Evolutionary conservation across 2,329 filamentous ascomycete species (phyloP).

Genomic region (Zarea fungicola): DNA sequence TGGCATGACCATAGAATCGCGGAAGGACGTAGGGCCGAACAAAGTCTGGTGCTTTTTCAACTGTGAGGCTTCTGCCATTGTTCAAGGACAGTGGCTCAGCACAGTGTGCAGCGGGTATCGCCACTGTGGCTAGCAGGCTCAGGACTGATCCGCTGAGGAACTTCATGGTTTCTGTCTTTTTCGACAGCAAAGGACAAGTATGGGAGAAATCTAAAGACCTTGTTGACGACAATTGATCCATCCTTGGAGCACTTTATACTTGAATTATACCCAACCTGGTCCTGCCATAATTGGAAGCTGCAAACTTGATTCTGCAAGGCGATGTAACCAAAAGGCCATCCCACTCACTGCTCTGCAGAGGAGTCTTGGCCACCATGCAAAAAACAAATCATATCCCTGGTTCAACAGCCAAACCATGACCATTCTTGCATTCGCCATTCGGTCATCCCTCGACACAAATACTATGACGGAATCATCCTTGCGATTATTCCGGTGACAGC

Average conservation of each 20-base stretch:
- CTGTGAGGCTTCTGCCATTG: slow-evolving; percentile 9
- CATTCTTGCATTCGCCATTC: not conserved
- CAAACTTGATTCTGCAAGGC: too few relatives aligned
- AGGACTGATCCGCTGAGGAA: not conserved
- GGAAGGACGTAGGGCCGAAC: slow-evolving; percentile 22
- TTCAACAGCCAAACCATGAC: too few relatives aligned
- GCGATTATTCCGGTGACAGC: not conserved
- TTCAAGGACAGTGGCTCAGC: not conserved
- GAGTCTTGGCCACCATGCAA: too few relatives aligned
- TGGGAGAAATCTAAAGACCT: too few relatives aligned
- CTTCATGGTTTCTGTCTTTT: too few relatives aligned
- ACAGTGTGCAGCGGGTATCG: not conserved
- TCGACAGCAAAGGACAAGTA: too few relatives aligned
- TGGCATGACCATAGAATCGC: slow-evolving; percentile 19
- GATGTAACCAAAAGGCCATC: slow-evolving; percentile 1
- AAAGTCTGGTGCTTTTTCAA: slow-evolving; percentile 18
- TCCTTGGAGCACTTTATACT: too few relatives aligned
- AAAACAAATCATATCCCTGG: too few relatives aligned
- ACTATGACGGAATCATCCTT: not conserved
- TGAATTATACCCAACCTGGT: too few relatives aligned
- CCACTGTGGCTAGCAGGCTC: not conserved
- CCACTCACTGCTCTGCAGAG: too few relatives aligned
- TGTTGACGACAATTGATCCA: too few relatives aligned
- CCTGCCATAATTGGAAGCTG: too few relatives aligned
- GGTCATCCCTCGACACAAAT: not conserved